phyloP scores from a whole-genome alignment of 495 filamentous ascomycete species.

The Annulohypoxylon moriforme region DNA sequence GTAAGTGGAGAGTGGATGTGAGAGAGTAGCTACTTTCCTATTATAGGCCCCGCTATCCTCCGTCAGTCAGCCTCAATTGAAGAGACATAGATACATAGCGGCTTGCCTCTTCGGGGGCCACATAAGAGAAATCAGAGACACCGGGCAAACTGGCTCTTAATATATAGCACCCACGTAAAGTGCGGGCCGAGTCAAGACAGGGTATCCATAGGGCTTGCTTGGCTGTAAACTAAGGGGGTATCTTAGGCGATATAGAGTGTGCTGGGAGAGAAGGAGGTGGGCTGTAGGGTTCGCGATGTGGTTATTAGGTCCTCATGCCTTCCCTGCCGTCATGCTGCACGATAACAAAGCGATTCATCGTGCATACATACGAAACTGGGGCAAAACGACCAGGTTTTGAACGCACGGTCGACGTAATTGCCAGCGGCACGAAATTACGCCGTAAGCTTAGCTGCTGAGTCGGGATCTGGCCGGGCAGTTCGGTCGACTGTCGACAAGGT shows the following conservation, averaged over 20 bases:
- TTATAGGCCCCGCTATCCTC: slow-evolving; percentile 40
- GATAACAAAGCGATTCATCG: slow-evolving; percentile 36
- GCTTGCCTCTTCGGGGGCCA: slow-evolving; percentile 35
- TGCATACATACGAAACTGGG: slow-evolving; percentile 42
- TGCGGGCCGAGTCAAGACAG: slow-evolving; percentile 27
- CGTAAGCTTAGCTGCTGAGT: slow-evolving; percentile 43
- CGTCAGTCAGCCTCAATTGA: slow-evolving; percentile 46
- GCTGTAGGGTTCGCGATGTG: not conserved
- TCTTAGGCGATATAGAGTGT: slow-evolving; percentile 6
- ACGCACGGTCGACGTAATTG: slow-evolving; percentile 26
- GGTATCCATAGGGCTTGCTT: slow-evolving; percentile 17
- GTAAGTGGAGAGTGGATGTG: slow-evolving; percentile 39
- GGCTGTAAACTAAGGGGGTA: slow-evolving; percentile 8
- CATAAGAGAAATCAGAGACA: slow-evolving; percentile 13
- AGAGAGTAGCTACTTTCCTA: slow-evolving; percentile 32
- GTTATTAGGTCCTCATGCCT: slow-evolving; percentile 21
- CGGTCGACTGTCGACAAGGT: slow-evolving; percentile 34
- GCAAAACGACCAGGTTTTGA: slow-evolving; percentile 25
- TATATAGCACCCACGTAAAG: slow-evolving; percentile 15
- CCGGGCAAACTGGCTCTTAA: slow-evolving; percentile 3
- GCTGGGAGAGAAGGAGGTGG: not conserved
- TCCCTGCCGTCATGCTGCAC: slow-evolving; percentile 38
- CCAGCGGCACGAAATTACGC: slow-evolving; percentile 38
- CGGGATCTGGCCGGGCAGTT: slow-evolving; percentile 33
- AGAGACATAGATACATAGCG: slow-evolving; percentile 28